Evolutionary conservation across 164 flowering plant species (phyloP).

Genomic region (Stephania yunnanensis): DNA sequence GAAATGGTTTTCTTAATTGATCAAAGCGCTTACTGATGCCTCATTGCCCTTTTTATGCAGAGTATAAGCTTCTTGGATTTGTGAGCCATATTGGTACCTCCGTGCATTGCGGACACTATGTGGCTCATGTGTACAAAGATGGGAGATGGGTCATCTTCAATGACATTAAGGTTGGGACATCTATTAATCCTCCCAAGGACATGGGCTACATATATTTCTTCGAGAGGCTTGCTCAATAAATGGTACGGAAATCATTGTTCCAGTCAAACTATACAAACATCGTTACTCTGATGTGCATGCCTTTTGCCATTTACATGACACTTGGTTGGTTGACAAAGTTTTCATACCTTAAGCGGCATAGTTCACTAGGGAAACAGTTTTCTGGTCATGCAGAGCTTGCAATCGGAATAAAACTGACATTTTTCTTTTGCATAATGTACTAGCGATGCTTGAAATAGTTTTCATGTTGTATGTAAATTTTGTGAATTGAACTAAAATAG

Average conservation of each 20-base stretch:
- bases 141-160: slow-evolving; percentile 95
- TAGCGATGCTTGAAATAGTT: not conserved
- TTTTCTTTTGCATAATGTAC: not conserved
- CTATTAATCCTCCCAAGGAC: slow-evolving; percentile 82
- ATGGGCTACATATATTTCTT: slow-evolving; percentile 97
- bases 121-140: slow-evolving; percentile 84
- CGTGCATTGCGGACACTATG: slow-evolving; percentile 96
- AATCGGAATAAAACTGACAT: not conserved
- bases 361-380: not conserved
- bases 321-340: not conserved
- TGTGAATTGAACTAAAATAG: not conserved
- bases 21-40: not conserved
- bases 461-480: not conserved
- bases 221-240: slow-evolving; percentile 56
- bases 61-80: slow-evolving; percentile 80
- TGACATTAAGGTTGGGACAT: slow-evolving; percentile 84
- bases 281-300: not conserved
- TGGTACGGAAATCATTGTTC: not conserved
- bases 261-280: not conserved
- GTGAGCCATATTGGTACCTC: slow-evolving; percentile 99
- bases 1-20: not conserved
- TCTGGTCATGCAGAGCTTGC: not conserved
- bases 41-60: slow-evolving; percentile 37
- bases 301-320: not conserved
- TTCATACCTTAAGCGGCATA: not conserved